phyloP scores from a whole-genome alignment of 352 stramenopile genomes.

The Pythium sukuiense region DNA sequence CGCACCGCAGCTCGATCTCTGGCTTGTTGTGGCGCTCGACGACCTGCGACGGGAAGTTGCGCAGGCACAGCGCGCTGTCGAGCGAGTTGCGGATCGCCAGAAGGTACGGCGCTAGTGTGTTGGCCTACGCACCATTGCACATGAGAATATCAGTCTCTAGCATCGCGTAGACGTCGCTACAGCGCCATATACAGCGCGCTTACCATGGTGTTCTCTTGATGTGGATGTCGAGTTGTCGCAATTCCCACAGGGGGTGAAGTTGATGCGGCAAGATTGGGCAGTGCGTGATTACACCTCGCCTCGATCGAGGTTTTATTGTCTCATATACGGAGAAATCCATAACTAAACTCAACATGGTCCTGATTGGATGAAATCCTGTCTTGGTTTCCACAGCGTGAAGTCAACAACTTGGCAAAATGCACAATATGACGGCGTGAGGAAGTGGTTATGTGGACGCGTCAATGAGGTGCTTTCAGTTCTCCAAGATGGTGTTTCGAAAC shows the following conservation, averaged over 20 bases:
- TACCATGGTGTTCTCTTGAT: not conserved
- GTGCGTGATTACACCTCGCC: not conserved
- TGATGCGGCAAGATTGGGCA: not conserved
- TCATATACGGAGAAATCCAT: not conserved
- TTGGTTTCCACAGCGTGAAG: too few species aligned
- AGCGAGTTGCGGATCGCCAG: conserved; percentile 91
- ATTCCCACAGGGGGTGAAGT: not conserved
- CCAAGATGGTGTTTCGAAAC: too few species aligned
- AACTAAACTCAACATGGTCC: too few species aligned
- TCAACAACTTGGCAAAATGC: too few species aligned
- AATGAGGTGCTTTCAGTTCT: too few species aligned
- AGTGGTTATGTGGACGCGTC: too few species aligned
- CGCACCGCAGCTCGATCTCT: conserved; percentile 91
- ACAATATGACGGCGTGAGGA: too few species aligned
- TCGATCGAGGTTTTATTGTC: not conserved
- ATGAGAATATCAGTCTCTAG: not conserved
- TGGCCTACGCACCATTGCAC: conserved; percentile 38
- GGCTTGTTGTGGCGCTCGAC: conserved; percentile 97
- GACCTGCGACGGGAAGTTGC: conserved; percentile 96
- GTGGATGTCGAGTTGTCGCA: not conserved
- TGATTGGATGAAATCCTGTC: too few species aligned
- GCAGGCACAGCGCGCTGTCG: conserved; percentile 90
- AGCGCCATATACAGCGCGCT: not conserved
- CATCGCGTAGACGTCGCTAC: not conserved
- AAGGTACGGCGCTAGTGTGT: conserved; percentile 92